phyloP scores from a whole-genome alignment of 306 rosid genomes.

The Ammopiptanthus mongolicus region DNA sequence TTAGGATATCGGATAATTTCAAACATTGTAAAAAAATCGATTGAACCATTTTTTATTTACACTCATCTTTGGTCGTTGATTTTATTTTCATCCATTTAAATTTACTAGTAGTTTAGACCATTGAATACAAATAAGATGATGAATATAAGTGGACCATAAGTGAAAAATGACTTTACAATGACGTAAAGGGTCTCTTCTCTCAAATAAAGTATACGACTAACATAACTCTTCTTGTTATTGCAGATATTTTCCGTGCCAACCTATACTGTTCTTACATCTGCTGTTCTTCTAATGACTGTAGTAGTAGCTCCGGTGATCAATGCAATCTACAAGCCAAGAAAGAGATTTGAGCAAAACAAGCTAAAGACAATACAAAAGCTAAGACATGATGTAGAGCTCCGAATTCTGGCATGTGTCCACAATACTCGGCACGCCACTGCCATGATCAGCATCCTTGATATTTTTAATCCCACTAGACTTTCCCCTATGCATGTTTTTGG shows the following conservation, averaged over 20 bases:
- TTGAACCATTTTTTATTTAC: too few species aligned
- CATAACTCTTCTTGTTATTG: not conserved
- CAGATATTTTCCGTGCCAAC: conserved; percentile 15
- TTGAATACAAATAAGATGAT: too few species aligned
- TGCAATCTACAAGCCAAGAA: conserved; percentile 23
- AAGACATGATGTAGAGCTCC: conserved; percentile 30
- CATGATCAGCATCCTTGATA: conserved; percentile 21
- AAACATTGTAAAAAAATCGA: too few species aligned
- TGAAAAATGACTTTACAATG: too few species aligned
- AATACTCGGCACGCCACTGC: conserved; percentile 13
- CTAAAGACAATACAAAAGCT: conserved; percentile 28
- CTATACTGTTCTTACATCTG: not conserved
- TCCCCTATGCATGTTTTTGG: conserved; percentile 30
- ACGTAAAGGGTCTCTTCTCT: too few species aligned
- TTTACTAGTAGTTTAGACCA: too few species aligned
- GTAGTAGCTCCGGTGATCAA: conserved; percentile 19
- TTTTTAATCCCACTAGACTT: conserved; percentile 17
- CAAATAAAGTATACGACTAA: too few species aligned
- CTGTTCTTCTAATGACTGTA: conserved; percentile 32
- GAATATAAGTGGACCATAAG: too few species aligned
- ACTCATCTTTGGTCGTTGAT: too few species aligned
- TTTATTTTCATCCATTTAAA: too few species aligned
- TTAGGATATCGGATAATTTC: too few species aligned
- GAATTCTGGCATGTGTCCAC: conserved; percentile 40
- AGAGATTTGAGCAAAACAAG: conserved; percentile 20